Conservation (phyloP, 495 filamentous ascomycete species). For the Penicillium simplicissimum region DNA sequence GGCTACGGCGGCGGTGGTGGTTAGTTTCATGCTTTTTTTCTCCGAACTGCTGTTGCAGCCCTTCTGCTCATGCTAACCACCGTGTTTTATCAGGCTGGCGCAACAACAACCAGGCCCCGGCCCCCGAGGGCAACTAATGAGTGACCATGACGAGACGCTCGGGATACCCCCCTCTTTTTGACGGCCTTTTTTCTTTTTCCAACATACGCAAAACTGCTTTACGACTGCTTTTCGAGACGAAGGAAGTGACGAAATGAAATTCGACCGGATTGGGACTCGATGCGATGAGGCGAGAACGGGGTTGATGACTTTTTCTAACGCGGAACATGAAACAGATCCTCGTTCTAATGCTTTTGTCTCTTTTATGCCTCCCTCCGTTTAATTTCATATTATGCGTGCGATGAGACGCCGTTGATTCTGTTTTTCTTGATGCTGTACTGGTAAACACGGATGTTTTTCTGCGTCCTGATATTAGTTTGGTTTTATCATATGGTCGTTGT, state of each 20-base stretch:
- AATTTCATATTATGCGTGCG: conserved; percentile 1
- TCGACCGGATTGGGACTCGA: conserved; percentile 11
- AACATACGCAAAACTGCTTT: conserved; percentile 10
- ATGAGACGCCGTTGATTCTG: conserved; percentile 1
- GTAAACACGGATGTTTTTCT: conserved; percentile 1
- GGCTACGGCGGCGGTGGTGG: conserved; percentile 40
- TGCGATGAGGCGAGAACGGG: conserved; percentile 15
- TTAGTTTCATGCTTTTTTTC: conserved; percentile 20
- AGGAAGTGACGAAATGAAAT: conserved; percentile 18
- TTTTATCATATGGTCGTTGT: conserved; percentile 5
- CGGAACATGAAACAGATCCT: conserved; percentile 3
- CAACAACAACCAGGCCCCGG: conserved; percentile 29
- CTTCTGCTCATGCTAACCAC: neutral
- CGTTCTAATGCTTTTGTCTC: conserved; percentile 9
- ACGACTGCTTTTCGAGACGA: conserved; percentile 15
- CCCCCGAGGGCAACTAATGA: conserved; percentile 27
- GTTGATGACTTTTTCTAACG: conserved; percentile 6
- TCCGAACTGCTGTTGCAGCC: neutral
- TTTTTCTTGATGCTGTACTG: neutral
- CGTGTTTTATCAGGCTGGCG: conserved; percentile 32
- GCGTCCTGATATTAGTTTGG: conserved; percentile 13
- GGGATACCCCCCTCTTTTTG: conserved; percentile 18
- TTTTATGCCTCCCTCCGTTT: conserved; percentile 1
- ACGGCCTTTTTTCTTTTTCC: conserved; percentile 5
- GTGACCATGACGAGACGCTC: conserved; percentile 1